Base-by-base conservation (phyloP, 1,139 yeast species). In the Pichia norvegensis region DNA sequence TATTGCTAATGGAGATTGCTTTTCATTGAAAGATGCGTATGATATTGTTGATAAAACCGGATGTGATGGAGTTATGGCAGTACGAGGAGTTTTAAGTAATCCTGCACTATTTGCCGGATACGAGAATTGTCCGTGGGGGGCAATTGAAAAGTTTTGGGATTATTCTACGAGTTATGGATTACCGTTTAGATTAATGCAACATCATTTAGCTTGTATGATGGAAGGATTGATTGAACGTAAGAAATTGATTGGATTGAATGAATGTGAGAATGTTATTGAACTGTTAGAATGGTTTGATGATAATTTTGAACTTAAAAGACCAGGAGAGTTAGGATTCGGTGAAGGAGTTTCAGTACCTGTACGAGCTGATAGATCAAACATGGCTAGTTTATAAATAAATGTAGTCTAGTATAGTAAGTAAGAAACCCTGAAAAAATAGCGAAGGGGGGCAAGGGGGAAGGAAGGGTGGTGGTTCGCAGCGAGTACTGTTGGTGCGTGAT, bases 1-100 rank as follows among this genome's bases (percentile, higher is more conserved):
- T 0, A 82, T 92, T 14, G 97, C 98, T 2, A 94, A 94, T 59
- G 98, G 98, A 11, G 98, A 94, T 64, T 92, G 95, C 55, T 85
- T 84, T 57, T 64, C 76, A 1, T 66, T 79, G 31, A 68, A 70
- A 16, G 96, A 87, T 61, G 81, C 85, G 21, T 56, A 68, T 31
- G 62, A 63, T 21, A 88, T 90, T 29, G 78, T 78, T 0, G 68
- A 74, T 17, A 62, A 63, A 41, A 88, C 97, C 0, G 84, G 84
- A 1, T 88, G 79, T 31, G 94, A 87, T 60, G 98, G 97, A 7
- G 85, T 92, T 7, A 92, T 92, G 98, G 85, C 97, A 1, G 98
- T 87, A 1, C 69, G 98, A 53, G 98, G 98, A 0, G 70, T 87
- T 3, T 68, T 92, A 45, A 70, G 77, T 29, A 92, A 92, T 59